Conservation (phyloP, 106 monocot genomes). For the Allium cepa region DNA sequence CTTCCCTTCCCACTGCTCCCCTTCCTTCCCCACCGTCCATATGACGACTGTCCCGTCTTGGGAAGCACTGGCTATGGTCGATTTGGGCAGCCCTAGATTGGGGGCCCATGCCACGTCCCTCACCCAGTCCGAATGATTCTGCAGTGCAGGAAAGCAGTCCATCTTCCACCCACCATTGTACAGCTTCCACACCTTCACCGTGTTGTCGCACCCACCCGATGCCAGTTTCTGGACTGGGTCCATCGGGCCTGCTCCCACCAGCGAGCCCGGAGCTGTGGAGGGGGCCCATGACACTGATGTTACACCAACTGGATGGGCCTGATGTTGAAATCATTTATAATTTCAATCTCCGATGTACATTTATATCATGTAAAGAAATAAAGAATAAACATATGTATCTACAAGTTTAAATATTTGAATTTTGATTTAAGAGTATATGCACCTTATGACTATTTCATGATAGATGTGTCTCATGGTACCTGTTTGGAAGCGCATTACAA, state of each 20-base stretch:
- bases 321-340: no score
- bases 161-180: constrained; percentile 23
- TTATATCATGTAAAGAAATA: no score
- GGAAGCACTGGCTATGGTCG: constrained; percentile 22
- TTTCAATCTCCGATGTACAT: no score
- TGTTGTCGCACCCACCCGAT: constrained; percentile 26
- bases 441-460: no score
- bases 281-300: constrained; percentile 26
- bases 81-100: constrained; percentile 25
- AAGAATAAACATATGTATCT: no score
- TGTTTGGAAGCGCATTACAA: no score
- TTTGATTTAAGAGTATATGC: no score
- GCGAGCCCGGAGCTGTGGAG: constrained; percentile 15
- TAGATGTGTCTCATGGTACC: no score
- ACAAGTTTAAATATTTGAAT: no score
- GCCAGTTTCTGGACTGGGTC: constrained; percentile 19
- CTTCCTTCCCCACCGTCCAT: constrained; percentile 26
- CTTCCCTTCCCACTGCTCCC: constrained; percentile 31
- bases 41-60: constrained; percentile 28
- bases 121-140: constrained; percentile 27
- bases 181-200: constrained; percentile 24
- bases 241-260: constrained; percentile 14
- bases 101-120: constrained; percentile 30
- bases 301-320: constrained; percentile 28
- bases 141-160: constrained; percentile 28